Evolutionary conservation across 306 rosid genomes (phyloP).

Genomic region (Mimosa pudica): DNA sequence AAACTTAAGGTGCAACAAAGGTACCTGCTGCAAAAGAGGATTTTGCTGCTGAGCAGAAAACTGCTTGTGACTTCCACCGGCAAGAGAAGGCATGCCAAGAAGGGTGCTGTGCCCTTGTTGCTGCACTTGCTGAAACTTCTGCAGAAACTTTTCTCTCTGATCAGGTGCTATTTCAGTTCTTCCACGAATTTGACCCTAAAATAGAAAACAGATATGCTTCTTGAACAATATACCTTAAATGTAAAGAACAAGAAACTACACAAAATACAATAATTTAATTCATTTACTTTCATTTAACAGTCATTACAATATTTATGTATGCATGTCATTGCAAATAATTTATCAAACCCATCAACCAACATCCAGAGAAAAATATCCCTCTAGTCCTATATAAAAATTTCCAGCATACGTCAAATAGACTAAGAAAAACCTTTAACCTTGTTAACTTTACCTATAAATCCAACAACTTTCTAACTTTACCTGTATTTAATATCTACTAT

Average conservation of each 20-base stretch:
- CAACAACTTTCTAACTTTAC: too few relatives aligned
- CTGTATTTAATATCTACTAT: too few relatives aligned
- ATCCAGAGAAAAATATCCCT: not conserved
- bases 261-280: not conserved
- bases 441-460: too few relatives aligned
- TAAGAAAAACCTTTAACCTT: too few relatives aligned
- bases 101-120: constrained; percentile 74
- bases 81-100: constrained; percentile 62
- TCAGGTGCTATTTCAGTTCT: constrained; percentile 88
- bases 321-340: not conserved
- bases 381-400: too few relatives aligned
- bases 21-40: constrained; percentile 79
- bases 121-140: constrained; percentile 83
- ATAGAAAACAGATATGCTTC: constrained; percentile 29
- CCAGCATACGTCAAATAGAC: too few relatives aligned
- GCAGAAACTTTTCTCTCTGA: constrained; percentile 83
- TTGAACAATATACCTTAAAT: constrained; percentile 20
- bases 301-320: not conserved
- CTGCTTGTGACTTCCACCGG: constrained; percentile 70
- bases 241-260: constrained; percentile 19
- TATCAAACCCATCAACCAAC: not conserved
- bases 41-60: constrained; percentile 72
- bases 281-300: constrained; percentile 13
- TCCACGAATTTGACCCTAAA: constrained; percentile 68
- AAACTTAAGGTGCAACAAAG: constrained; percentile 6